Conservation (phyloP, 2,329 filamentous ascomycete species). For the Arthrobotrys conoides region DNA sequence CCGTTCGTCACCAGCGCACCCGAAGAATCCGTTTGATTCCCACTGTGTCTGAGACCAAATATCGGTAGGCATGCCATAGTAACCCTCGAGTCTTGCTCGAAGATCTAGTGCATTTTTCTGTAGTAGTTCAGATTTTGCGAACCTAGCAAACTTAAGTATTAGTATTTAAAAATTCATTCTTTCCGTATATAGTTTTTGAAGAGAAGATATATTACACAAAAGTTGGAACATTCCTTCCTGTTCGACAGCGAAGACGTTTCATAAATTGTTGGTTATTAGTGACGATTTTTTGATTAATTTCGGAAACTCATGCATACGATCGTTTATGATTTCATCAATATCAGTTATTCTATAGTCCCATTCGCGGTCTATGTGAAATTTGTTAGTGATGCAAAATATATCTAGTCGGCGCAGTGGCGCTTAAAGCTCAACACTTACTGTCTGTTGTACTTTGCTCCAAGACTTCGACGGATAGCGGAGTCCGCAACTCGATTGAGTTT, state of each 20-base stretch:
- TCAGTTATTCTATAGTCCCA: neutral
- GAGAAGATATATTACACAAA: too few species aligned
- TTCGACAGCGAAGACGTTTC: neutral
- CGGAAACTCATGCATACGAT: neutral
- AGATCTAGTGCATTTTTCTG: neutral
- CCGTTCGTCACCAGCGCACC: neutral
- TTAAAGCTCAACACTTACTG: neutral
- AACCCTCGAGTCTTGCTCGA: neutral
- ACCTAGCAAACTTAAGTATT: neutral
- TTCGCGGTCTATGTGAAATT: neutral
- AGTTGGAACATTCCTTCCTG: neutral
- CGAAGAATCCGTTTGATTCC: conserved; percentile 38
- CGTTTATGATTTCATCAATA: neutral
- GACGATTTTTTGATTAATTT: neutral
- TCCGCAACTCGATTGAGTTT: neutral
- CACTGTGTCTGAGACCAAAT: conserved; percentile 18
- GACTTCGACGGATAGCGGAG: neutral
- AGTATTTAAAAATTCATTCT: neutral
- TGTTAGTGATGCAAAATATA: too few species aligned
- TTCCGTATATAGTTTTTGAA: neutral
- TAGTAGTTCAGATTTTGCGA: neutral
- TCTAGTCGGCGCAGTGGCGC: too few species aligned
- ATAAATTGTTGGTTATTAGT: neutral
- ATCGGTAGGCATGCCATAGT: conserved; percentile 31
- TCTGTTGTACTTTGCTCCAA: neutral